Evolutionary conservation across 345 rosid species (phyloP).

Genomic region (Euphorbia lathyris): DNA sequence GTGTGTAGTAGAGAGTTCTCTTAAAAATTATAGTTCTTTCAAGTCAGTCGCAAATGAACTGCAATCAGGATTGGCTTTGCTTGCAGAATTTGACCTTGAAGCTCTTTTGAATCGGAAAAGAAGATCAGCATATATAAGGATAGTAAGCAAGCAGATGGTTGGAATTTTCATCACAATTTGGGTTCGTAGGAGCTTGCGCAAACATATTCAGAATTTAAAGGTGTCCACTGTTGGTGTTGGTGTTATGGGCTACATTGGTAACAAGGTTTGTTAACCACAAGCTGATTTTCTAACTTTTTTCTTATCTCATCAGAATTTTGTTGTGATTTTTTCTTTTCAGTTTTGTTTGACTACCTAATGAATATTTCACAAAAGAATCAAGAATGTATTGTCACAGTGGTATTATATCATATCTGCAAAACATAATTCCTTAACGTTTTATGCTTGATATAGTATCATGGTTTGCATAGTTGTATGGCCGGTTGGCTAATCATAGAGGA

Average conservation of each 20-base stretch:
- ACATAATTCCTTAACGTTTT: too few relatives aligned
- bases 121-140: conserved; percentile 63
- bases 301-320: neutral
- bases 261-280: conserved; percentile 56
- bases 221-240: conserved; percentile 95
- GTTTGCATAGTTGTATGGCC: too few relatives aligned
- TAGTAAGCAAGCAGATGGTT: conserved; percentile 94
- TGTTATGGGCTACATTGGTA: conserved; percentile 94
- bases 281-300: conserved; percentile 5
- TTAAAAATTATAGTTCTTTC: conserved; percentile 55
- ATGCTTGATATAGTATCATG: too few relatives aligned
- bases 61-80: conserved; percentile 41
- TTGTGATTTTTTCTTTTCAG: neutral
- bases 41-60: conserved; percentile 42
- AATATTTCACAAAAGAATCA: neutral
- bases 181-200: conserved; percentile 85
- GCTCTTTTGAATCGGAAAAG: conserved; percentile 65
- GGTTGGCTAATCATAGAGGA: too few relatives aligned
- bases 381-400: neutral
- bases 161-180: conserved; percentile 83
- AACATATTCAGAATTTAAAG: conserved; percentile 71
- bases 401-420: neutral
- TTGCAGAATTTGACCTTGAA: conserved; percentile 68
- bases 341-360: neutral
- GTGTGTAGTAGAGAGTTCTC: conserved; percentile 52